Evolutionary conservation across 352 stramenopile species (phyloP), one percentile per base, ranked within the genome.

Genomic region (Thraustotheca clavata): DNA sequence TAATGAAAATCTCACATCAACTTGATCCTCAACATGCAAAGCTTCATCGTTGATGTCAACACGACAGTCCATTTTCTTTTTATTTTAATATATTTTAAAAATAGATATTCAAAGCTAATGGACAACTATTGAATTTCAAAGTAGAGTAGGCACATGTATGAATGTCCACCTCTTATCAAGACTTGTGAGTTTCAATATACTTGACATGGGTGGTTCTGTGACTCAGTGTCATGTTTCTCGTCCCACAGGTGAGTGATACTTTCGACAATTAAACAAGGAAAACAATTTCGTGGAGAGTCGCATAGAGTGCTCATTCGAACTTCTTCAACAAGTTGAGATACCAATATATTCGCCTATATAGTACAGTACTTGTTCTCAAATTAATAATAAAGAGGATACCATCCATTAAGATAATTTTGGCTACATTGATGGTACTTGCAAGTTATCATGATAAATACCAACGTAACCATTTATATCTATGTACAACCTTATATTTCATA

Each of bases 221-320:
- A 52, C 43, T 52, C 43, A 52, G 43, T 52, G 24, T 52, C 43
- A 52, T 52, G 43, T n/a, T 52, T 14, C 9, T 18, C n/a, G n/a
- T 52, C 43, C 43, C 43, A 52, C 43, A 24, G 2, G 39, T 24
- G 39, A 47, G 39, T 47, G n/a, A 47, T 24, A n/a, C 39, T 47
- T n/a, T 47, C 39, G 39, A 47, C 2, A 47, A 47, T 47, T 4
- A n/a, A n/a, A 47, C 39, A n/a, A 20, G 43, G 24, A 52, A 2
- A 31, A 11, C 7, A 50, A 52, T 9, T 9, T 9, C 14, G 11
- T 35, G n/a, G 43, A 52, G 43, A 52, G 43, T 52, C 11, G 43
- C 31, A 20, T 20, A 52, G 43, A 52, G 43, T 26, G 43, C 43
- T 52, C 43, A 52, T 52, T 52, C 43, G 12, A 11, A 35, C 43